A percentile compares a stretch with the other conserved stretches of the same genome.
These are phyloP conservation scores for Populus deltoides DNA, from an alignment of 345 rosid species.

Conservation along the genomic window DNA sequence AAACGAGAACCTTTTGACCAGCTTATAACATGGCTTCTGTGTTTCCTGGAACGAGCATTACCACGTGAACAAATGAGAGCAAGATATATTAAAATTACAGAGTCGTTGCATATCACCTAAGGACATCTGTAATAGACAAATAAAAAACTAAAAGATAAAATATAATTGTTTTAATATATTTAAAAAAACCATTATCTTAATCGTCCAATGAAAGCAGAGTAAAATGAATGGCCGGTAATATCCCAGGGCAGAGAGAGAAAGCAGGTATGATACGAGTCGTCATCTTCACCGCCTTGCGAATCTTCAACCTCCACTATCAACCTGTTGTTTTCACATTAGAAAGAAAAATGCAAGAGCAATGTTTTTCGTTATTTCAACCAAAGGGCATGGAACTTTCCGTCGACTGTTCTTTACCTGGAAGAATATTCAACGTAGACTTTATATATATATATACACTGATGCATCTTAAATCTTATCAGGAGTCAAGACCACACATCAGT, in stretches of 20 bases:
- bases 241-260: neutral
- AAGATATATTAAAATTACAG: no score
- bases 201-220: neutral
- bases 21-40: constrained; percentile 1
- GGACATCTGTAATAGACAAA: no score
- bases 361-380: neutral
- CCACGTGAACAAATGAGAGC: constrained; percentile 16
- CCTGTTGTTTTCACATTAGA: neutral
- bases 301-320: neutral
- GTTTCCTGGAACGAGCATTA: neutral
- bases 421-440: no score
- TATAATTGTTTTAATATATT: no score
- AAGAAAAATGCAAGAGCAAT: no score
- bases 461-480: no score
- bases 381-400: neutral
- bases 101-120: no score
- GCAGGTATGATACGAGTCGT: neutral
- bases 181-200: no score
- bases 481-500: no score
- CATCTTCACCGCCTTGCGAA: neutral
- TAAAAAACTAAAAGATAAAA: no score
- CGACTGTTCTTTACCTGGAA: neutral
- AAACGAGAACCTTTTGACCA: neutral
- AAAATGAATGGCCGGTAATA: neutral
- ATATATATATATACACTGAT: no score